phyloP scores from a whole-genome alignment of 2,329 filamentous ascomycete species.

The Fusarium sp. region DNA sequence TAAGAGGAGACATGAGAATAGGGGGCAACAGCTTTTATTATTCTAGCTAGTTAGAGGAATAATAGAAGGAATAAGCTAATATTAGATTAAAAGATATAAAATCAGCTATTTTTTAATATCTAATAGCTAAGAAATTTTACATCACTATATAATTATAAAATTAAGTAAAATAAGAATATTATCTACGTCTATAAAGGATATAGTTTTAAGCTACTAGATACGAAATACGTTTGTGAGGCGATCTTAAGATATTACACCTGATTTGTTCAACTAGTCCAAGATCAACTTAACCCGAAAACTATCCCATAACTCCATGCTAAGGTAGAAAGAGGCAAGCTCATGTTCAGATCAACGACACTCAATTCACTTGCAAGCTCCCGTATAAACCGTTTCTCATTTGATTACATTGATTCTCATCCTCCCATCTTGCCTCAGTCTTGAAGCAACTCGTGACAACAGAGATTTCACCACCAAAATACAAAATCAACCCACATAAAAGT shows the following conservation, averaged over 20 bases:
- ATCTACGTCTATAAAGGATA: too few species aligned
- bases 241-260: neutral
- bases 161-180: too few species aligned
- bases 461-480: neutral
- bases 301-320: conserved; percentile 31
- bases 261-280: neutral
- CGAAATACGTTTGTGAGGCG: neutral
- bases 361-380: neutral
- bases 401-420: neutral
- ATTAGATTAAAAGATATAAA: too few species aligned
- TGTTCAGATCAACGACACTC: conserved; percentile 11
- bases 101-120: too few species aligned
- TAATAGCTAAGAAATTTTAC: too few species aligned
- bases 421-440: neutral
- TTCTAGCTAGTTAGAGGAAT: too few species aligned
- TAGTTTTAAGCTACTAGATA: neutral
- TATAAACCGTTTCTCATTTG: neutral
- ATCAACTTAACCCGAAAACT: conserved; percentile 12
- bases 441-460: conserved; percentile 2
- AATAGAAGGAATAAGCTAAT: too few species aligned
- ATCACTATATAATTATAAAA: too few species aligned
- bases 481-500: conserved; percentile 19
- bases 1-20: too few species aligned
- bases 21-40: too few species aligned
- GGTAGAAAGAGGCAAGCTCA: conserved; percentile 14